Conservation (phyloP, 2,329 filamentous ascomycete genomes). For the Sporothrix schenckii region DNA sequence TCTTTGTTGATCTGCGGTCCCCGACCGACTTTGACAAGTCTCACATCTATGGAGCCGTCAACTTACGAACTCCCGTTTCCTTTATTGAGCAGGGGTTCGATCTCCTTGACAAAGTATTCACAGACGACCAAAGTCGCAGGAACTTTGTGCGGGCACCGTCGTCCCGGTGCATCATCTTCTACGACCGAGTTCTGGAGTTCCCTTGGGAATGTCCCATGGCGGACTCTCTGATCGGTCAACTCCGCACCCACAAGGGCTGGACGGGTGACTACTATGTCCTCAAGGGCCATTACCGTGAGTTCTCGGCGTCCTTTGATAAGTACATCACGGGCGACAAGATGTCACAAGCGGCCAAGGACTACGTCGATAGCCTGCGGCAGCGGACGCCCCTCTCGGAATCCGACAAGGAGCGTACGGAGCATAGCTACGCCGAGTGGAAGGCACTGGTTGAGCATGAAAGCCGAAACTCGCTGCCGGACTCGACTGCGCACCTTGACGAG, state of each 20-base stretch:
- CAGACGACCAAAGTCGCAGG: constrained; percentile 53
- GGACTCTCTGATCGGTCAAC: constrained; percentile 50
- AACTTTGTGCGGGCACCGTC: constrained; percentile 53
- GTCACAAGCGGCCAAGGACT: constrained; percentile 47
- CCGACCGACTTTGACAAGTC: constrained; percentile 53
- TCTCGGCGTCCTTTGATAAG: constrained; percentile 56
- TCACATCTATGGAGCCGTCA: constrained; percentile 57
- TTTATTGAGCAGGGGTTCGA: constrained; percentile 55
- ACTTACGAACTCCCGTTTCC: constrained; percentile 54
- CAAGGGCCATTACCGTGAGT: constrained; percentile 60
- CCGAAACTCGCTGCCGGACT: constrained; percentile 44
- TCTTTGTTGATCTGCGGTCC: constrained; percentile 57
- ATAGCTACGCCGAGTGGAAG: constrained; percentile 52
- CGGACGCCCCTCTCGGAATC: constrained; percentile 42
- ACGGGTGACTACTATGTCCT: constrained; percentile 56
- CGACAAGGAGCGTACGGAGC: constrained; percentile 42
- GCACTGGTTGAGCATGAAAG: constrained; percentile 50
- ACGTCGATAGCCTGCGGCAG: constrained; percentile 47
- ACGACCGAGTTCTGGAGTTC: constrained; percentile 55
- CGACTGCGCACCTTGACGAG: constrained; percentile 47
- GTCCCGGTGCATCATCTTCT: constrained; percentile 56
- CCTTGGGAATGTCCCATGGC: constrained; percentile 57
- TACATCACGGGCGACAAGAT: constrained; percentile 53
- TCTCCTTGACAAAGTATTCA: constrained; percentile 55
- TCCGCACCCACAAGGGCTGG: constrained; percentile 53